A percentile compares a stretch with the other conserved stretches of the same genome.
These are phyloP conservation scores for Eimeria falciformis DNA, from an alignment of 169 alveolate species.

Conservation along the genomic window DNA sequence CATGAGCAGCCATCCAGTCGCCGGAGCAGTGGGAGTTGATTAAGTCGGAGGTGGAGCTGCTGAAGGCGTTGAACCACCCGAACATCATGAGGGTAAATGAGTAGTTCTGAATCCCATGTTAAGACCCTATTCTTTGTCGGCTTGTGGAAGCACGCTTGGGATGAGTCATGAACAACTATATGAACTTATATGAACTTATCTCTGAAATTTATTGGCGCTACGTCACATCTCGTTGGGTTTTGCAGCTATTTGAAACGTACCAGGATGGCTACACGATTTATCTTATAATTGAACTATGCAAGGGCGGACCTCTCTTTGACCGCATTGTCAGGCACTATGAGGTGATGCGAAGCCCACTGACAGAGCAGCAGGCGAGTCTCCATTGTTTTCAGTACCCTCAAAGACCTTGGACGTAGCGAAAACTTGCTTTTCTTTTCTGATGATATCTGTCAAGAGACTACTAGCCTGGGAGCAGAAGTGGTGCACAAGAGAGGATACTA, in stretches of 20 bases:
- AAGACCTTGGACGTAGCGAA: no score
- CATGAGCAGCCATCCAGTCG: conserved; percentile 39
- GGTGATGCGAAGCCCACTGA: conserved; percentile 76
- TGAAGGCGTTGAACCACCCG: conserved; percentile 75
- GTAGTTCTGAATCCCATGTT: no score
- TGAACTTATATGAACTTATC: background rate
- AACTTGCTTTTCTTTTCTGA: no score
- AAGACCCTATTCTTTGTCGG: background rate
- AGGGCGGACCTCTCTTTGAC: conserved; percentile 79
- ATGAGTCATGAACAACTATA: background rate
- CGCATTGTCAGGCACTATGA: conserved; percentile 67
- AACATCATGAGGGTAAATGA: conserved; percentile 73
- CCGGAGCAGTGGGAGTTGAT: conserved; percentile 77
- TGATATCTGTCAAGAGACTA: no score
- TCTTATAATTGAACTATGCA: conserved; percentile 74
- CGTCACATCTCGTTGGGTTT: background rate
- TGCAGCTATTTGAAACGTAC: conserved; percentile 74
- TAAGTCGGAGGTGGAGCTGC: conserved; percentile 70
- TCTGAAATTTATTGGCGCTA: background rate
- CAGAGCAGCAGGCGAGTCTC: conserved; percentile 80
- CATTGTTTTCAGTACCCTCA: background rate
- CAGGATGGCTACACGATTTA: conserved; percentile 76
- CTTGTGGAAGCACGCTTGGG: background rate
- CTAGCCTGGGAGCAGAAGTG: no score
- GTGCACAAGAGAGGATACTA: no score